Evolutionary conservation across 2,329 filamentous ascomycete species (phyloP).

Genomic region (Phyllosticta citrichinensis): DNA sequence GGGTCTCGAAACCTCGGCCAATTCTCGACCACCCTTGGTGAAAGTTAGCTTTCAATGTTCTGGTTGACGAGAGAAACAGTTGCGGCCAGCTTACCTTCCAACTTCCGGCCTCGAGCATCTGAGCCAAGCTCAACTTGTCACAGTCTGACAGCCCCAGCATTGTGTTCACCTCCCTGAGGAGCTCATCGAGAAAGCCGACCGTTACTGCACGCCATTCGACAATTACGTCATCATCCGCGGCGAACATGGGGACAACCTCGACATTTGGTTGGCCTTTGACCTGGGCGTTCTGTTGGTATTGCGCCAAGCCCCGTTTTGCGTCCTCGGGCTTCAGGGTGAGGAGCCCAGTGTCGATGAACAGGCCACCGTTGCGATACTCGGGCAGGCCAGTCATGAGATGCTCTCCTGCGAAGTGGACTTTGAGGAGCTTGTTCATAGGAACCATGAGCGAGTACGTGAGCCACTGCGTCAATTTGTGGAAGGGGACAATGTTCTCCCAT

Average conservation of each 20-base stretch:
- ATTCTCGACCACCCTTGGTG: conserved; percentile 73
- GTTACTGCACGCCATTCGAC: conserved; percentile 72
- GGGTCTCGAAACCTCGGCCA: conserved; percentile 87
- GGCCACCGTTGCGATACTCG: conserved; percentile 84
- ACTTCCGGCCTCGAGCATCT: conserved; percentile 89
- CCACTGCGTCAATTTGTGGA: conserved; percentile 94
- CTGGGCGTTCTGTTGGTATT: conserved; percentile 60
- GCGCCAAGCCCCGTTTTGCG: conserved; percentile 57
- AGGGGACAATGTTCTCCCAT: conserved; percentile 77
- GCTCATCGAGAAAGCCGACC: conserved; percentile 62
- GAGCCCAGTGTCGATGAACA: conserved; percentile 78
- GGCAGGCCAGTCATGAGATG: conserved; percentile 82
- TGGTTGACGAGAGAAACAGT: not conserved
- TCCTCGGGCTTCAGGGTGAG: conserved; percentile 65
- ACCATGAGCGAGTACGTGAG: conserved; percentile 90
- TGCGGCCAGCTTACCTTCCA: conserved; percentile 70
- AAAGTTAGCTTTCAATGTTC: conserved; percentile 17
- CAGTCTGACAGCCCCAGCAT: conserved; percentile 58
- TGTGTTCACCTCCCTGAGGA: conserved; percentile 59
- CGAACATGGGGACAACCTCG: conserved; percentile 65
- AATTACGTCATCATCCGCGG: conserved; percentile 64
- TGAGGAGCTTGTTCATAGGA: conserved; percentile 72
- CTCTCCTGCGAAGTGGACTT: conserved; percentile 69
- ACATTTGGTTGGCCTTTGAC: conserved; percentile 61
- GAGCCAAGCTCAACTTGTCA: conserved; percentile 65